Base-by-base conservation (phyloP, 768 basidiomycete genomes). In the Tubosaeta sp. region DNA sequence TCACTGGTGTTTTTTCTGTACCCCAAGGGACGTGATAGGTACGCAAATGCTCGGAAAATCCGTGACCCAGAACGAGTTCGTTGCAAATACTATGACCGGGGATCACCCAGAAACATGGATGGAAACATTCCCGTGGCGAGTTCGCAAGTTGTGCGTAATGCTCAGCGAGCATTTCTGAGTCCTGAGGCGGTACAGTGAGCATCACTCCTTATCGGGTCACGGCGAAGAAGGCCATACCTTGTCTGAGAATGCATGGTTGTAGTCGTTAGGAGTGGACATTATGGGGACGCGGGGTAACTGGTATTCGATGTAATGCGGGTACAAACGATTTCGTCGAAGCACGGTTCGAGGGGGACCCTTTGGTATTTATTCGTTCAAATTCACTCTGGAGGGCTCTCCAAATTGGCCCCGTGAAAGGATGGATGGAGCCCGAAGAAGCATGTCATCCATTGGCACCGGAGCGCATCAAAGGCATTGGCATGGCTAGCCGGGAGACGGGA, bases 1-100 rank as follows among this genome's bases (percentile, higher is more conserved):
- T 29, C 12, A 70, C 0, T 0, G 0, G 0, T 9, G 37, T 2
- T 16, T 50, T 42, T 0, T 64, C 67, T 16, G 57, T 14, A 8
- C 60, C 66, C 1, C n/a, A 2, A 25, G 70, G 14, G 12, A 58
- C 56, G 12, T 68, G 67, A 14, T 0, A 5, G 22, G 31, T 5
- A 11, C 68, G 60, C 12, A 68, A 33, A 46, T 68, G 67, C 0
- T 55, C 58, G 16, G 66, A 9, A 26, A 68, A 56, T 1, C 49
- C 50, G 2, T 42, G 19, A 5, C 48, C 47, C 29, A 8, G 52
- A 26, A 65, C 17, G 6, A n/a, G 13, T 8, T 2, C 0, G n/a
- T 32, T 16, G 26, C 68, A 68, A 10, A 17, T 39, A 10, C 35
- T 0, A 0, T 44, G 17, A 27, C 11, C 16, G 3, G 22, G 22